phyloP scores from a whole-genome alignment of 2,329 filamentous ascomycete genomes.

The Colletotrichum truncatum region DNA sequence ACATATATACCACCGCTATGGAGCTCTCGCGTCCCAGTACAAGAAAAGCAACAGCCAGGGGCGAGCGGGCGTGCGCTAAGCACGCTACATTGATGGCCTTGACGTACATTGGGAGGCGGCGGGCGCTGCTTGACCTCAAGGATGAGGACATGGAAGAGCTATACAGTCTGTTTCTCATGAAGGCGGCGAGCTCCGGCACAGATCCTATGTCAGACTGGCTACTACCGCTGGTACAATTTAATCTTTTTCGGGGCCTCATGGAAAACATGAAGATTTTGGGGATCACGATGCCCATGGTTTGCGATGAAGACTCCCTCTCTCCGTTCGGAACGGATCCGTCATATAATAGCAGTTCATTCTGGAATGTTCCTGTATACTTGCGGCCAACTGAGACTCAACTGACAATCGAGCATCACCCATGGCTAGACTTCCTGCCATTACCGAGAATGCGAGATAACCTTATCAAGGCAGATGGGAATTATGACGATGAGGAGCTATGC shows the following conservation, averaged over 20 bases:
- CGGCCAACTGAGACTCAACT: constrained; percentile 41
- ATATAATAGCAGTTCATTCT: neutral
- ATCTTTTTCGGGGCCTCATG: constrained; percentile 68
- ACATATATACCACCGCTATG: neutral
- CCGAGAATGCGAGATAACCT: constrained; percentile 45
- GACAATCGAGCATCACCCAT: constrained; percentile 42
- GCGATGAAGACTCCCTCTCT: constrained; percentile 28
- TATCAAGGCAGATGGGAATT: constrained; percentile 24
- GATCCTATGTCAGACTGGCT: constrained; percentile 12
- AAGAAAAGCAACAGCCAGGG: neutral
- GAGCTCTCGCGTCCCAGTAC: neutral
- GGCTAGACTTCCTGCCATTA: constrained; percentile 47
- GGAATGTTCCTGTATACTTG: neutral
- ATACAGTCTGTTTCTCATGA: constrained; percentile 8
- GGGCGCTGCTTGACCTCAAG: neutral
- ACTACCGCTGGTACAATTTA: constrained; percentile 20
- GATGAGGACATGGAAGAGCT: constrained; percentile 19
- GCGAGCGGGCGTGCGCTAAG: neutral
- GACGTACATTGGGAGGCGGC: constrained; percentile 2
- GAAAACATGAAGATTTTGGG: constrained; percentile 43
- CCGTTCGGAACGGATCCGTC: constrained; percentile 23
- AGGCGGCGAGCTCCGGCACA: neutral
- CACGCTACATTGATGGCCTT: constrained; percentile 1
- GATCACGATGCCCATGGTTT: constrained; percentile 23
- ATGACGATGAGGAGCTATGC: constrained; percentile 33